A percentile compares a stretch with the other conserved stretches of the same genome.
Evolutionary conservation across 306 rosid genomes (phyloP).

Genomic region (Prunus mume): DNA sequence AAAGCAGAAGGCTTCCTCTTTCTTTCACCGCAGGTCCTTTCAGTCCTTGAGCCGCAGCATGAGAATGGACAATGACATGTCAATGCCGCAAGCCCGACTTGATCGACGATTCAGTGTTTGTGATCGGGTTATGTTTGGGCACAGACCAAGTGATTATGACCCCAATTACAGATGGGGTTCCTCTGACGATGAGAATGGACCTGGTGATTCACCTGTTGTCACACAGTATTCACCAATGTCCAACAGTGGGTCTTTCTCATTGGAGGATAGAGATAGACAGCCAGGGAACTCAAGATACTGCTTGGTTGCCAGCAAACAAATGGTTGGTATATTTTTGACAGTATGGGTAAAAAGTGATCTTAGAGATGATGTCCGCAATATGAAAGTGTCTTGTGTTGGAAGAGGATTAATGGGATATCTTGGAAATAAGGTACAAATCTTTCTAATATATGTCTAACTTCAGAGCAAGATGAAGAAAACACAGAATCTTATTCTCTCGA

Average conservation of each 20-base stretch:
- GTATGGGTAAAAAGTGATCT: constrained; percentile 88
- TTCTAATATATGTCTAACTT: constrained; percentile 9
- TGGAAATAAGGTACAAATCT: constrained; percentile 78
- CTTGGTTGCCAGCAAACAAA: constrained; percentile 94
- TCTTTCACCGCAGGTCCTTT: constrained; percentile 87
- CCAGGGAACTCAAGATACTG: constrained; percentile 76
- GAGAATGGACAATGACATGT: constrained; percentile 88
- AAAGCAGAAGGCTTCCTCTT: constrained; percentile 74
- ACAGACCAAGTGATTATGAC: constrained; percentile 77
- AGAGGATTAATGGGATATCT: constrained; percentile 99
- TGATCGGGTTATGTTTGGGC: constrained; percentile 72
- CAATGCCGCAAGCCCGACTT: constrained; percentile 60
- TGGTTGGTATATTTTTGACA: constrained; percentile 92
- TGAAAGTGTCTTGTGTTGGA: constrained; percentile 97
- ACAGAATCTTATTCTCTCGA: constrained; percentile 32
- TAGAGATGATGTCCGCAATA: constrained; percentile 65
- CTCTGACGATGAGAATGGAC: constrained; percentile 83
- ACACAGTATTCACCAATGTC: constrained; percentile 66
- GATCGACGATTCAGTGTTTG: constrained; percentile 84
- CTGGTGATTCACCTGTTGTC: constrained; percentile 61
- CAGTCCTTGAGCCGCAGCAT: constrained; percentile 93
- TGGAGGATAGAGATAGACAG: constrained; percentile 79
- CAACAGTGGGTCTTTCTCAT: constrained; percentile 48
- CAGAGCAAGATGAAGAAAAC: background rate
- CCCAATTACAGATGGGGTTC: constrained; percentile 75